Base-by-base conservation (phyloP, 139 green algal species). In the Penium margaritaceum region DNA sequence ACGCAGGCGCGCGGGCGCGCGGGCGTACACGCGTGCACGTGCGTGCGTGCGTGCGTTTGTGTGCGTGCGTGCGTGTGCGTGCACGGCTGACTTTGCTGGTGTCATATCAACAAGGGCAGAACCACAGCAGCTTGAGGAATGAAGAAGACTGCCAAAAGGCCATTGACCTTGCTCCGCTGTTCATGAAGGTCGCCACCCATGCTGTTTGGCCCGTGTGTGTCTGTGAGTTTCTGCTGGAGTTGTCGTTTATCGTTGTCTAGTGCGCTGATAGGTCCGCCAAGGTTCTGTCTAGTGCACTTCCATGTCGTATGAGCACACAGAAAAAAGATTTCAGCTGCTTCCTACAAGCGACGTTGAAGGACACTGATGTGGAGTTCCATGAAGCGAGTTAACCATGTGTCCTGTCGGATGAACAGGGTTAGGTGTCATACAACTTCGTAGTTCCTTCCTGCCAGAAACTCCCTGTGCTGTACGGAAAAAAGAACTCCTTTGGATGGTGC, bases 1-100 rank as follows among this genome's bases (percentile, higher is more conserved):
- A 2, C 85, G 85, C 9, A 76, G 88, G 1, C 94, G 87, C 55
- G 80, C 90, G 7, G 86, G 93, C 46, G 93, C 93, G 0, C 87
- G 94, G n/a, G 74, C 89, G 24, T 82, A 84, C 72, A 97, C 96
- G 75, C 82, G 79, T 0, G 36, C 83, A 32, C 76, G 76, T 1
- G n/a, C 77, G 9, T 21, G 43, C 21, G 12, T 53, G 37, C 61
- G 14, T 0, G 5, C 30, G n/a, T n/a, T 75, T 21, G 37, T 81
- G 5, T 68, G 39, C 54, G 71, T 78, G 30, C 62, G 53, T 51
- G 77, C 77, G 51, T 41, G 75, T 2, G 75, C 75, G 30, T 67
- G 67, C 24, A 67, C 75, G 12, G 46, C n/a, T 17, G 65, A 80
- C 34, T 51, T 51, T 3, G 35, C 77, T 14, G 75, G 75, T 1